These are phyloP conservation scores for Ophiocordyceps unilateralis DNA, from an alignment of 2,329 filamentous ascomycete species.

Conservation along the genomic window DNA sequence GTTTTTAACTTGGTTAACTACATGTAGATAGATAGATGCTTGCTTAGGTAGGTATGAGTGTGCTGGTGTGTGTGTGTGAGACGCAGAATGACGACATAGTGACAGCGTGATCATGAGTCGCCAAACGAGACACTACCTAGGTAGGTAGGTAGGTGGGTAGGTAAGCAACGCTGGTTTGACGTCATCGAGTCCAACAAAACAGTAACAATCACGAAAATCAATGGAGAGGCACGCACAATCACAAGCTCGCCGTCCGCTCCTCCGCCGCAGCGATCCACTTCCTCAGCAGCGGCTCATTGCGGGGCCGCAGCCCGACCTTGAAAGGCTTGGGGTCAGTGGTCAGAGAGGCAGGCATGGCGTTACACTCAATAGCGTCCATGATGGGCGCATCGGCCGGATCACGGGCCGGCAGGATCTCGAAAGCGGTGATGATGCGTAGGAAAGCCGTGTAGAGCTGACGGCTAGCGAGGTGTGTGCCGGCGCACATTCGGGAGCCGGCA, in stretches of 20 bases:
- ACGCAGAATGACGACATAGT: not conserved
- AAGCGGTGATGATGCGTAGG: slow-evolving; percentile 39
- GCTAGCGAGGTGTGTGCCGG: slow-evolving; percentile 44
- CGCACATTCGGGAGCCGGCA: slow-evolving; percentile 46
- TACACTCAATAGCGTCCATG: slow-evolving; percentile 39
- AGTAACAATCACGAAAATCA: not conserved
- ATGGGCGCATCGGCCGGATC: slow-evolving; percentile 30
- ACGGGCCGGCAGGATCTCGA: slow-evolving; percentile 31
- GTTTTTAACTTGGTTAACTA: too few relatives aligned
- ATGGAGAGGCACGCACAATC: not conserved
- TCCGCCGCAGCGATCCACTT: slow-evolving; percentile 36
- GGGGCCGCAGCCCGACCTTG: slow-evolving; percentile 35
- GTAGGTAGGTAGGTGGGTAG: too few relatives aligned
- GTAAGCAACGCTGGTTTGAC: too few relatives aligned
- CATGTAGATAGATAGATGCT: too few relatives aligned
- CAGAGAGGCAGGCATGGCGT: slow-evolving; percentile 35
- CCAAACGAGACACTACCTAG: too few relatives aligned
- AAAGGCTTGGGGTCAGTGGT: slow-evolving; percentile 47
- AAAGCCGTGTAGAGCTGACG: slow-evolving; percentile 45
- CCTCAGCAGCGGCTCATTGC: slow-evolving; percentile 26
- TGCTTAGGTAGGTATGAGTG: too few relatives aligned
- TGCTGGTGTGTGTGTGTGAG: too few relatives aligned
- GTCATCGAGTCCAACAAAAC: not conserved
- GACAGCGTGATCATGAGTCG: not conserved
- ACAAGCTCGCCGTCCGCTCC: slow-evolving; percentile 26